These are phyloP conservation scores for Zostera marina DNA, from an alignment of 116 monocot species.

Conservation along the genomic window DNA sequence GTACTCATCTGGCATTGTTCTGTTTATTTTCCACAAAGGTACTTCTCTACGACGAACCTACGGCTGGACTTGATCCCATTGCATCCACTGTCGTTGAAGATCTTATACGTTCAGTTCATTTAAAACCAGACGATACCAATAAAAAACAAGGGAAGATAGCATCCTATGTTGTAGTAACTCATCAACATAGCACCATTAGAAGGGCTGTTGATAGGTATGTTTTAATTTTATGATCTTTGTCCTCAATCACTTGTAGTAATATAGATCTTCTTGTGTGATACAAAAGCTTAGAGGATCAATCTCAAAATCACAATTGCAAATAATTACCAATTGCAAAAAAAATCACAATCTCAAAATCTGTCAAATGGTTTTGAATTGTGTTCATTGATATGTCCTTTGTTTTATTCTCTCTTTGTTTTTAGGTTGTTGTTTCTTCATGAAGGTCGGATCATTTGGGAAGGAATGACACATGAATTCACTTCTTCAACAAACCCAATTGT, in stretches of 20 bases:
- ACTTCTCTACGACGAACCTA: slow-evolving; percentile 91
- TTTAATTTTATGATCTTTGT: no score
- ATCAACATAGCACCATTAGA: slow-evolving; percentile 97
- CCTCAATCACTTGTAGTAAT: no score
- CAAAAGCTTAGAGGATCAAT: no score
- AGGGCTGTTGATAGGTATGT: slow-evolving; percentile 77
- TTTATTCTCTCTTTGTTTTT: background rate
- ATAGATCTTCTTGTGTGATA: no score
- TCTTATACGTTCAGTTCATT: slow-evolving; percentile 86
- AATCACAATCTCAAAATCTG: background rate
- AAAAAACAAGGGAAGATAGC: slow-evolving; percentile 70
- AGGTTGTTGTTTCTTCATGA: slow-evolving; percentile 86
- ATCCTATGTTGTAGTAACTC: slow-evolving; percentile 93
- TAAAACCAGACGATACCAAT: slow-evolving; percentile 31
- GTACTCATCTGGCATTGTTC: no score
- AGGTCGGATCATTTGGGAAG: slow-evolving; percentile 86
- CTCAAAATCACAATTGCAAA: no score
- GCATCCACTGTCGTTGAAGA: slow-evolving; percentile 98
- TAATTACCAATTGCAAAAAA: no score
- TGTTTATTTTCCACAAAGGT: slow-evolving; percentile 23
- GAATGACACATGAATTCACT: slow-evolving; percentile 79
- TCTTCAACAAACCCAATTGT: slow-evolving; percentile 72
- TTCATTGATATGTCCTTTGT: background rate
- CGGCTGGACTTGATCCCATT: slow-evolving; percentile 95
- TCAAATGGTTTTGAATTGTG: background rate